A percentile compares a stretch with the other conserved stretches of the same genome.
Evolutionary conservation across 1,284 basidiomycete species (phyloP).

Genomic region (Phenoliferia sp.): DNA sequence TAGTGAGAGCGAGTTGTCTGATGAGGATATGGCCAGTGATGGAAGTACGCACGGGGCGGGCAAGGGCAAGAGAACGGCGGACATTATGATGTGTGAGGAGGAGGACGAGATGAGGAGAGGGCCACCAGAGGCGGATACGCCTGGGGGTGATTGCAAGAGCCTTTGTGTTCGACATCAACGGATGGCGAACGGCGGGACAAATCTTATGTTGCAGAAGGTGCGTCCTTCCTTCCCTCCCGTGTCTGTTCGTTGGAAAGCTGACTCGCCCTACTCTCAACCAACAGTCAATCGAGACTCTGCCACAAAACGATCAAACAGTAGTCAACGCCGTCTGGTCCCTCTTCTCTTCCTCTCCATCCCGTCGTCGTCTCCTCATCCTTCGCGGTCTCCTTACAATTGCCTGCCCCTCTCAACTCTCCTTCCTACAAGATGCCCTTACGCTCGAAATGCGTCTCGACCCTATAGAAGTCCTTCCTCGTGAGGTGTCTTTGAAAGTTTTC

Average conservation of each 20-base stretch:
- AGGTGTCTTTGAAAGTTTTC: constrained; percentile 84
- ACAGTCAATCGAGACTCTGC: constrained; percentile 89
- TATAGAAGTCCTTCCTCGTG: constrained; percentile 82
- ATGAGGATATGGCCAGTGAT: background rate
- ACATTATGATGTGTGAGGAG: background rate
- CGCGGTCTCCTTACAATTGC: constrained; percentile 99
- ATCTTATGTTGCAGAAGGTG: constrained; percentile 87
- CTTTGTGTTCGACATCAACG: constrained; percentile 88
- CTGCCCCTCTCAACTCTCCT: constrained; percentile 97
- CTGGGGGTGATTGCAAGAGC: constrained; percentile 54
- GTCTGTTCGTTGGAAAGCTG: background rate
- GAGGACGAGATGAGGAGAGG: constrained; percentile 30
- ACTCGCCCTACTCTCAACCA: constrained; percentile 6
- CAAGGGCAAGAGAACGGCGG: constrained; percentile 10
- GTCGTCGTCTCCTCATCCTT: constrained; percentile 85
- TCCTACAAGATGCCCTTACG: constrained; percentile 84
- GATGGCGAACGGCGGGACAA: constrained; percentile 95
- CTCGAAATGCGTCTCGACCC: constrained; percentile 94
- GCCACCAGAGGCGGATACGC: constrained; percentile 27
- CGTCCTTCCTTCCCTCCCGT: constrained; percentile 36
- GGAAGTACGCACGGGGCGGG: background rate
- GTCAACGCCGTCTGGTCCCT: constrained; percentile 94
- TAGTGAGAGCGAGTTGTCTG: background rate
- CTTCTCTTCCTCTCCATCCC: constrained; percentile 90
- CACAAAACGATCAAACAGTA: constrained; percentile 77